A percentile compares a stretch with the other conserved stretches of the same genome.
These are phyloP conservation scores for Polyrhizophydium stewartii DNA, from an alignment of 371 early-diverging fungal species.

Conservation along the genomic window DNA sequence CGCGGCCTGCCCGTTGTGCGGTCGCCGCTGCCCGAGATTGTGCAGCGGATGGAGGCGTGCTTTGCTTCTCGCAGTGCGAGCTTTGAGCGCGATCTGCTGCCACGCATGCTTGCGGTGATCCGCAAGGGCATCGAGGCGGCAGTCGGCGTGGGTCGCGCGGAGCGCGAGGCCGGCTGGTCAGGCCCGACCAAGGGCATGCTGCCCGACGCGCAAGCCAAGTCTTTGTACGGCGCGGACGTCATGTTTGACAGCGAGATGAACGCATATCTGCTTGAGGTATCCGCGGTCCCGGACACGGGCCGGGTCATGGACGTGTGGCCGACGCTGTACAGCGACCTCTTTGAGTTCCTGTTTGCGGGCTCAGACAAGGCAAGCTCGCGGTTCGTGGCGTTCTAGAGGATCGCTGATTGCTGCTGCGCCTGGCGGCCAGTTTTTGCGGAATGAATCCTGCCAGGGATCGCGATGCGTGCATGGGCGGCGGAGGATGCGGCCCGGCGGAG, in stretches of 20 bases:
- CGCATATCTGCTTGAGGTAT: neutral
- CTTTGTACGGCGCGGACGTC: neutral
- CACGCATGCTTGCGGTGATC: neutral
- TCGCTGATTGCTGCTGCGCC: no score
- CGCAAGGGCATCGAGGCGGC: conserved; percentile 1
- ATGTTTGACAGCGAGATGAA: neutral
- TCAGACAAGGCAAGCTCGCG: neutral
- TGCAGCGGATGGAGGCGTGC: neutral
- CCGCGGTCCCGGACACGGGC: neutral
- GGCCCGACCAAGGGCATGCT: no score
- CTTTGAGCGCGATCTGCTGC: neutral
- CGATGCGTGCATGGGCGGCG: no score
- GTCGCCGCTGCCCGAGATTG: neutral
- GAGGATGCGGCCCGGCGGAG: no score
- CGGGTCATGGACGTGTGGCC: neutral
- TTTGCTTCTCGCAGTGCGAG: no score
- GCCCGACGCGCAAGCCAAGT: neutral
- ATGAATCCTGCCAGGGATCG: no score
- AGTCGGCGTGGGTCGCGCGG: neutral
- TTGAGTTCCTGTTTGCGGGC: neutral
- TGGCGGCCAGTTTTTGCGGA: no score
- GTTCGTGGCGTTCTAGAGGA: neutral
- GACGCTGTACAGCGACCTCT: neutral
- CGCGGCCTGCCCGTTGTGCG: neutral
- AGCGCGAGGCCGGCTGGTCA: neutral